phyloP scores from a whole-genome alignment of 768 basidiomycete genomes.

The Tephrocybe sp. region DNA sequence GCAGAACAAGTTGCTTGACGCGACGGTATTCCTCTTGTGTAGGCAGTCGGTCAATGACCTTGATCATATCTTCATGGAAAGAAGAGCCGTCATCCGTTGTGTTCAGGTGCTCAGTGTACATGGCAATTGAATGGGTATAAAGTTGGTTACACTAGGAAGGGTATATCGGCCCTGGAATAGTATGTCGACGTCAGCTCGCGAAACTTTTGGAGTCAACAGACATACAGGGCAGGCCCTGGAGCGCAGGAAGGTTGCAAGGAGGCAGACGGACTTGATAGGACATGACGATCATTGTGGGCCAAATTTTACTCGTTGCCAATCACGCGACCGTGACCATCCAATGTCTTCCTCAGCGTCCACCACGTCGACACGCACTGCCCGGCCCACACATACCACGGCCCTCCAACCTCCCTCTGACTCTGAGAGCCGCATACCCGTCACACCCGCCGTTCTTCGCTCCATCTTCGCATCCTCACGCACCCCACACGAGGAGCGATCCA shows the following conservation, averaged over 20 bases:
- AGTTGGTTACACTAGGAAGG: conserved; percentile 3
- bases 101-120: conserved; percentile 25
- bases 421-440: conserved; percentile 74
- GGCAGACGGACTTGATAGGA: background rate
- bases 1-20: conserved; percentile 60
- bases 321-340: conserved; percentile 20
- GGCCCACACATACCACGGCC: conserved; percentile 31
- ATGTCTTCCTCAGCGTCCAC: conserved; percentile 54
- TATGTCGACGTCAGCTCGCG: background rate
- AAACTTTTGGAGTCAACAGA: background rate
- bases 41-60: conserved; percentile 60
- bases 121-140: conserved; percentile 14
- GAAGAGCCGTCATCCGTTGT: conserved; percentile 29
- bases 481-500: conserved; percentile 77
- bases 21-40: conserved; percentile 56
- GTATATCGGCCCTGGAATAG: conserved; percentile 18
- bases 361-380: conserved; percentile 46
- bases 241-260: background rate
- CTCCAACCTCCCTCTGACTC: conserved; percentile 41
- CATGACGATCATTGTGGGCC: background rate
- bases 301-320: conserved; percentile 4
- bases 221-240: conserved; percentile 7
- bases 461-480: conserved; percentile 88
- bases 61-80: conserved; percentile 60
- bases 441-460: conserved; percentile 76